A percentile compares a stretch with the other conserved stretches of the same genome.
Evolutionary conservation across 306 rosid species (phyloP).

Genomic region (Casuarina cunninghamiana): DNA sequence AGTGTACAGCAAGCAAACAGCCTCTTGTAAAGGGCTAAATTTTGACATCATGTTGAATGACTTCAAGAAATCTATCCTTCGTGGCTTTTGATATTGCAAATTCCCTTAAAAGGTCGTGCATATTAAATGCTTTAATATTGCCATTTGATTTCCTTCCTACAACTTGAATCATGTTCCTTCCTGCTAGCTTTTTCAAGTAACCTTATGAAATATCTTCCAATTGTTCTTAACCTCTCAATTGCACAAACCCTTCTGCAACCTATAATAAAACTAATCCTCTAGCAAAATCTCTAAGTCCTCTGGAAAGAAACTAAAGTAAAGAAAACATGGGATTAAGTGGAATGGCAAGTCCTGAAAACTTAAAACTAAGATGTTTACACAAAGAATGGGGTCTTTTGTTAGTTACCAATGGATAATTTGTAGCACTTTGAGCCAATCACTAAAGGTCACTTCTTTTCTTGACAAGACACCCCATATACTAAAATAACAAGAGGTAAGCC

Average conservation of each 20-base stretch:
- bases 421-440: slow-evolving; percentile 23
- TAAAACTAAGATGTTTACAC: slow-evolving; percentile 12
- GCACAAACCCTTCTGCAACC: slow-evolving; percentile 21
- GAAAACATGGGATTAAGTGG: slow-evolving; percentile 14
- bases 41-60: neutral
- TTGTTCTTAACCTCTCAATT: slow-evolving; percentile 1
- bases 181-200: slow-evolving; percentile 17
- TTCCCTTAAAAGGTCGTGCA: slow-evolving; percentile 21
- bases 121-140: neutral
- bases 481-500: slow-evolving; percentile 54
- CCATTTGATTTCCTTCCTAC: slow-evolving; percentile 15
- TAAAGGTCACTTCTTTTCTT: slow-evolving; percentile 35
- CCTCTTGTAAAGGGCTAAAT: neutral
- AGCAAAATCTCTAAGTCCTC: slow-evolving; percentile 4
- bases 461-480: slow-evolving; percentile 47
- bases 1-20: neutral
- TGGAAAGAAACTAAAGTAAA: slow-evolving; percentile 16
- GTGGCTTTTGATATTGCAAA: neutral
- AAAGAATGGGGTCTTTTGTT: neutral
- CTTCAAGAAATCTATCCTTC: neutral
- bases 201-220: neutral
- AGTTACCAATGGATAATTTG: slow-evolving; percentile 6
- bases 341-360: slow-evolving; percentile 16
- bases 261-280: slow-evolving; percentile 1
- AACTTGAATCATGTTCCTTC: slow-evolving; percentile 25